Base-by-base conservation (phyloP, 345 rosid genomes). In the Melastoma malabathricum region DNA sequence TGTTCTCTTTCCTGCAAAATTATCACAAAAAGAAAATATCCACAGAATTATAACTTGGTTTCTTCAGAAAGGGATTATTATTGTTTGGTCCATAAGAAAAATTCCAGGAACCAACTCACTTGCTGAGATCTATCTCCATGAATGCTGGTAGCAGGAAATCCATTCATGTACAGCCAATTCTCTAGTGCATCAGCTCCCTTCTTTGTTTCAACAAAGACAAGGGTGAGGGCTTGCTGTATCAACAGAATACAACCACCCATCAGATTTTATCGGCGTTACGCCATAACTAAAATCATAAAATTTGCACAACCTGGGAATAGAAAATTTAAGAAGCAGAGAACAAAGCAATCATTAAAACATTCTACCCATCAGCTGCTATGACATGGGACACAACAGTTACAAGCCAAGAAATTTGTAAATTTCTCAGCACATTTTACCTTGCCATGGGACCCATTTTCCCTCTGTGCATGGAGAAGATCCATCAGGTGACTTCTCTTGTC, bases 401-500 rank as follows among this genome's bases (percentile, higher is more conserved):
- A n/a, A n/a, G n/a, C n/a, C n/a, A n/a, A n/a, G n/a, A n/a, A n/a
- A n/a, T n/a, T n/a, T 22, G 10, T 3, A 13, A 10, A 22, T 46
- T 14, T 14, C 5, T 18, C 25, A 18, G n/a, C 15, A 31, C 18
- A 20, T 15, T 55, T 47, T 77, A 87, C 98, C 98, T 84, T 92
- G 54, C 83, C 79, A 15, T 80, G 78, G 60, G 56, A 59, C 58
- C 86, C 98, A 72, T 72, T 84, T 60, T 66, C 86, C 76, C 81
- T 79, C 56, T 92, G 98, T 13, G 98, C 98, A 62, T 84, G 95
- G 64, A 92, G 93, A 54, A 92, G 96, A 68, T 92, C 98, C 98
- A 92, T 92, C 41, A 87, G 96, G 55, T 82, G 86, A 68, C 98
- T 92, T 77, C 98, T 92, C 72, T 92, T 87, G 81, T 92, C 98